Percentiles rank a stretch among this genome's conserved stretches.
Evolutionary conservation across 2,329 filamentous ascomycete genomes (phyloP).

Genomic region (Hypoxylon sp.): DNA sequence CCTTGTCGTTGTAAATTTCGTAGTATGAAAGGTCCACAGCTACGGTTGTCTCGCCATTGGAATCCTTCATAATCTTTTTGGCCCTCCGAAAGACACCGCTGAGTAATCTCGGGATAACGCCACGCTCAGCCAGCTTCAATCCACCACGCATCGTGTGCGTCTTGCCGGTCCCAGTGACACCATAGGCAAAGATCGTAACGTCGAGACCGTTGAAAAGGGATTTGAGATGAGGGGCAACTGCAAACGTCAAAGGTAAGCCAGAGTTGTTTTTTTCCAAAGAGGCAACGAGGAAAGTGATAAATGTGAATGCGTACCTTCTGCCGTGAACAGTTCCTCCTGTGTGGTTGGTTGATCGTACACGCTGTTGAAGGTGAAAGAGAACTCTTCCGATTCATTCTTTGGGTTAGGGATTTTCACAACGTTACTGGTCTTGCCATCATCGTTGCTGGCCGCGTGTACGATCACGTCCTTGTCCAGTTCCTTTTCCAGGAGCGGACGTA

Average conservation of each 20-base stretch:
- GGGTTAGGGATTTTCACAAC: constrained; percentile 92
- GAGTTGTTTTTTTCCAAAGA: constrained; percentile 11
- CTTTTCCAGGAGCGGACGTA: constrained; percentile 87
- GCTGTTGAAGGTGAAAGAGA: constrained; percentile 93
- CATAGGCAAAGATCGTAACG: constrained; percentile 92
- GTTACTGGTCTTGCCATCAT: constrained; percentile 71
- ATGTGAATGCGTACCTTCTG: constrained; percentile 74
- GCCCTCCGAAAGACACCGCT: constrained; percentile 87
- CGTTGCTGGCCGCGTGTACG: constrained; percentile 74
- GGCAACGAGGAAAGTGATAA: constrained; percentile 17
- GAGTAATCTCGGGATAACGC: constrained; percentile 87
- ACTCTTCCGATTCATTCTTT: constrained; percentile 91
- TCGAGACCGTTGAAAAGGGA: constrained; percentile 91
- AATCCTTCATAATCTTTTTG: constrained; percentile 87
- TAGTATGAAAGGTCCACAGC: constrained; percentile 88
- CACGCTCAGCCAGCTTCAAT: constrained; percentile 85
- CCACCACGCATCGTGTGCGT: constrained; percentile 97
- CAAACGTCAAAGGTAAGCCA: constrained; percentile 26
- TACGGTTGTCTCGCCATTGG: constrained; percentile 76
- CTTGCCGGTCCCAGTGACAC: constrained; percentile 93
- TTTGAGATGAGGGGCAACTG: constrained; percentile 90
- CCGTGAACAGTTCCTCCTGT: constrained; percentile 89
- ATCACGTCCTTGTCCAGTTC: constrained; percentile 92
- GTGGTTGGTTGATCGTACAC: constrained; percentile 86
- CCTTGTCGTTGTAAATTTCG: constrained; percentile 97